Evolutionary conservation across 164 flowering plant genomes (phyloP).

Genomic region (Chimonanthus praecox): DNA sequence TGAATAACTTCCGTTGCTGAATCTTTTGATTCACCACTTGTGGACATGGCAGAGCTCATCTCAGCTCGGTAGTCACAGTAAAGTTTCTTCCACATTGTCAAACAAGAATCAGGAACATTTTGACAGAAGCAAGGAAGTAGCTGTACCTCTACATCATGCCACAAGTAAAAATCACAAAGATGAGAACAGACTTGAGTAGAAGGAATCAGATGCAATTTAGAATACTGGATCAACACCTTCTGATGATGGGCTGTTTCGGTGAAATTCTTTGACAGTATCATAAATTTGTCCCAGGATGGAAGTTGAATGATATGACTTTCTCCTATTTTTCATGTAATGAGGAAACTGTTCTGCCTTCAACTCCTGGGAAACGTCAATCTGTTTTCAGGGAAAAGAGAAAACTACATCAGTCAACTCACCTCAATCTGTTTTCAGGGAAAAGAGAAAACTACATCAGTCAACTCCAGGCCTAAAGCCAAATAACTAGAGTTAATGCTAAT

Average conservation of each 20-base stretch:
- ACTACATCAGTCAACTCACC: conserved; percentile 8
- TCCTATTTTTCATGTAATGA: conserved; percentile 47
- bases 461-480: background rate
- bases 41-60: conserved; percentile 41
- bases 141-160: conserved; percentile 32
- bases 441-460: background rate
- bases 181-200: background rate
- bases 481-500: too few species aligned
- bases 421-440: conserved; percentile 34
- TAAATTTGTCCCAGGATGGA: conserved; percentile 71
- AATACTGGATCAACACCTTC: conserved; percentile 26
- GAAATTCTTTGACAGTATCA: conserved; percentile 33
- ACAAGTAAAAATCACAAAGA: background rate
- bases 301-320: conserved; percentile 28
- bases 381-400: conserved; percentile 11
- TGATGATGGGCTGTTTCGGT: conserved; percentile 1
- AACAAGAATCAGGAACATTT: conserved; percentile 26
- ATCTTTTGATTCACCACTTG: conserved; percentile 18
- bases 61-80: conserved; percentile 46
- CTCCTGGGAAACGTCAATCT: conserved; percentile 50
- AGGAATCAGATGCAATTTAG: background rate
- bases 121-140: conserved; percentile 49
- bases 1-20: conserved; percentile 36
- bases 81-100: conserved; percentile 30
- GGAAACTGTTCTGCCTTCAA: conserved; percentile 51